phyloP scores from a whole-genome alignment of 2,329 filamentous ascomycete species.

The Chalaropsis ovoidea region DNA sequence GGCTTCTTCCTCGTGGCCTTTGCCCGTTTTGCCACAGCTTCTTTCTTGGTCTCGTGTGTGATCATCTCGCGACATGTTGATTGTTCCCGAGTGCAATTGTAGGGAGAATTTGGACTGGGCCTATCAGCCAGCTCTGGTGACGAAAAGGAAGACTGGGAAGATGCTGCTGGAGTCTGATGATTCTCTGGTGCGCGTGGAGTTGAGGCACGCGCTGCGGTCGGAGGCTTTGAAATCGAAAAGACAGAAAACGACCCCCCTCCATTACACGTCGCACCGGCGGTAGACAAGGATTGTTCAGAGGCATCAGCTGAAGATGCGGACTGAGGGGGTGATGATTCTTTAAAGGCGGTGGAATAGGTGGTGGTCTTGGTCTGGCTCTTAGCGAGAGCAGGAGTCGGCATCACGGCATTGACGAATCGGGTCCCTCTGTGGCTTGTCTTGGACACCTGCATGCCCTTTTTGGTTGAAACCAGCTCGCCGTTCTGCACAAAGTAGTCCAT shows the following conservation, averaged over 20 bases:
- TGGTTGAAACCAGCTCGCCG: constrained; percentile 34
- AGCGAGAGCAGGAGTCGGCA: constrained; percentile 22
- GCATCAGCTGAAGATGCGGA: neutral
- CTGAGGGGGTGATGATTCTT: neutral
- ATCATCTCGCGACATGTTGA: neutral
- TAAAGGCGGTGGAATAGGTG: neutral
- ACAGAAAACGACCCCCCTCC: constrained; percentile 21
- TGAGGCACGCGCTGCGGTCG: constrained; percentile 5
- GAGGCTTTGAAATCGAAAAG: constrained; percentile 22
- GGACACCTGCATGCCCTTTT: constrained; percentile 35
- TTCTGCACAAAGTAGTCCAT: constrained; percentile 36
- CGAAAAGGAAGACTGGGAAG: neutral
- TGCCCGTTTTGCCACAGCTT: neutral
- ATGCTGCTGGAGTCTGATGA: neutral
- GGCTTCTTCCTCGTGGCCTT: constrained; percentile 3
- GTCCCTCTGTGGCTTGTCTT: constrained; percentile 35
- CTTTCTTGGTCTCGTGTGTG: neutral
- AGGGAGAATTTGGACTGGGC: neutral
- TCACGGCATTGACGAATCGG: constrained; percentile 35
- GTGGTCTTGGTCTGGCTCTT: neutral
- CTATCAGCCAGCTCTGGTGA: neutral
- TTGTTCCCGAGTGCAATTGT: neutral
- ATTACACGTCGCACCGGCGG: neutral
- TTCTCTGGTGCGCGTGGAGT: neutral
- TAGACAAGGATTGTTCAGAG: neutral